Evolutionary conservation across 805 yeast genomes (phyloP), one percentile per base, ranked within the genome.

Genomic region (Candida oleophila): DNA sequence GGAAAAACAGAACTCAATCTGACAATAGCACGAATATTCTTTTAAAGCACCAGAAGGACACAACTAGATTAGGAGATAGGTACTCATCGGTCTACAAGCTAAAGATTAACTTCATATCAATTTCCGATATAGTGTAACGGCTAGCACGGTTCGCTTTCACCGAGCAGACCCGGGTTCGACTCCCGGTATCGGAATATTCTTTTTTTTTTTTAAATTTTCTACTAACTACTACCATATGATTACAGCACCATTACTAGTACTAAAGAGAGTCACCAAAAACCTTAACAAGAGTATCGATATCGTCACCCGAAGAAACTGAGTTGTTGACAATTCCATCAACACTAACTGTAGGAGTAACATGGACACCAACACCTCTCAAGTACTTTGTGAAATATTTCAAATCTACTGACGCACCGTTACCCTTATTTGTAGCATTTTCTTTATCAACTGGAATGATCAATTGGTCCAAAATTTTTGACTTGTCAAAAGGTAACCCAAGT

Each of bases 301-400:
- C 68, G 43, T 82, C 78, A 7, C 89, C 80, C 38, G 89, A 81
- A 55, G 84, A 86, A 56, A 89, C 75, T 4, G 71, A 55, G 32
- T 71, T 69, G 51, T 76, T 78, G 19, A 73, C 72, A 42, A 85
- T 78, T 1, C 96, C 96, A 61, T 88, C 78, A 35, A 89, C 68
- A 18, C 77, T 63, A 12, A 87, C 86, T 3, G 94, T 83, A 18
- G 96, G 96, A 2, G 94, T 87, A n/a, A 86, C 83, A 60, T 89
- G 96, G 34, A 86, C 80, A 38, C 92, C 89, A 37, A 83, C 78
- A 48, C 87, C 88, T 60, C 96, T 77, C 44, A 81, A 82, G 59
- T 80, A 81, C 61, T 82, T 76, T 16, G 90, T 77, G 59, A 87
- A 88, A 56, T 83, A 84, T 66, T 88, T 89, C 50, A 87, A 55